A percentile compares a stretch with the other conserved stretches of the same genome.
These are phyloP conservation scores for Cladosporium sp. DNA, from an alignment of 2,329 filamentous ascomycete species.

Conservation along the genomic window DNA sequence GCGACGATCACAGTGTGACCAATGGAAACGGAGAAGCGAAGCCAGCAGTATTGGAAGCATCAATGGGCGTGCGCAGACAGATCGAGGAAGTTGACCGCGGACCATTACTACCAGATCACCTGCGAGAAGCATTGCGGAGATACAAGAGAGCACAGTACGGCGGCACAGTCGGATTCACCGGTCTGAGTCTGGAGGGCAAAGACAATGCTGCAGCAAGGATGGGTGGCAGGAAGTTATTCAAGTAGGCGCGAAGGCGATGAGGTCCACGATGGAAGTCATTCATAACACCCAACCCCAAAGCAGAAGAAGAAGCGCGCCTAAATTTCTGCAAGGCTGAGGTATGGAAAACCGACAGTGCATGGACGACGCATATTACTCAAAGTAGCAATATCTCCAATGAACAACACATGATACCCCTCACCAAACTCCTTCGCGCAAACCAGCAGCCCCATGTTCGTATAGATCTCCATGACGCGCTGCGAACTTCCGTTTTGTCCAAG, in stretches of 20 bases:
- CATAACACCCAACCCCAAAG: not conserved
- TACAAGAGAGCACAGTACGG: slow-evolving; percentile 67
- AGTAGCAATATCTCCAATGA: not conserved
- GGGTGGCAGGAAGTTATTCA: slow-evolving; percentile 50
- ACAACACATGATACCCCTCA: slow-evolving; percentile 12
- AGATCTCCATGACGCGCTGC: slow-evolving; percentile 4
- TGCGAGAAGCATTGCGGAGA: slow-evolving; percentile 71
- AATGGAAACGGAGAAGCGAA: not conserved
- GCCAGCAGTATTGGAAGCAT: slow-evolving; percentile 10
- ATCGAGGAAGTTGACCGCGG: slow-evolving; percentile 46
- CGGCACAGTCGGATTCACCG: slow-evolving; percentile 57
- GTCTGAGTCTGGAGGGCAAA: slow-evolving; percentile 51
- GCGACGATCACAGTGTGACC: not conserved
- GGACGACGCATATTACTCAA: not conserved
- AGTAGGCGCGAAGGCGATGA: slow-evolving; percentile 30
- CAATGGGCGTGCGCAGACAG: slow-evolving; percentile 21
- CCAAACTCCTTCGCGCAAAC: not conserved
- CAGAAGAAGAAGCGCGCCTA: not conserved
- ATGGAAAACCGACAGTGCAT: not conserved
- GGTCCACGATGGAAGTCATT: not conserved
- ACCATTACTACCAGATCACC: slow-evolving; percentile 71
- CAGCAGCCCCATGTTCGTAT: not conserved
- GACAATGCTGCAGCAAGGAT: slow-evolving; percentile 48
- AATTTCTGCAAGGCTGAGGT: not conserved
- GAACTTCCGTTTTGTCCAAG: not conserved